Conservation (phyloP, 1,139 yeast species). For the Suhomyces panamericanus region DNA sequence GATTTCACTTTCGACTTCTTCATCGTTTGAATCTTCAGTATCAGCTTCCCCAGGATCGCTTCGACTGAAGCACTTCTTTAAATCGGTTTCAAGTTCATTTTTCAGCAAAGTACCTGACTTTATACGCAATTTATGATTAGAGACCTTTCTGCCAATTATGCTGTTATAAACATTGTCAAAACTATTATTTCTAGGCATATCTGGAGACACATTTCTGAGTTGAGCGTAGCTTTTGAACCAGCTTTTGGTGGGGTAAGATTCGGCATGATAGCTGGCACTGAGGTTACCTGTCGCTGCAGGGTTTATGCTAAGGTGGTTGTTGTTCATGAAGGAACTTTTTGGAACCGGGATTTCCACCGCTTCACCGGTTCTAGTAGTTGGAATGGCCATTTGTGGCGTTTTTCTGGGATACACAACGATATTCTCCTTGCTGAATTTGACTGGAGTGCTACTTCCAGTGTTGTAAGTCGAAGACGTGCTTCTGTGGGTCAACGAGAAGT, state of each 20-base stretch:
- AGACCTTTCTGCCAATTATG: constrained; percentile 21
- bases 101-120: constrained; percentile 18
- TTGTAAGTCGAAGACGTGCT: constrained; percentile 2
- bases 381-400: constrained; percentile 79
- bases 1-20: constrained; percentile 39
- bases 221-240: constrained; percentile 33
- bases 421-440: constrained; percentile 12
- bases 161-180: constrained; percentile 24
- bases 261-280: constrained; percentile 4
- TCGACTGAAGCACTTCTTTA: constrained; percentile 2
- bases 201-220: constrained; percentile 21
- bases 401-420: constrained; percentile 48
- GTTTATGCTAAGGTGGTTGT: neutral
- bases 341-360: constrained; percentile 69
- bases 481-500: constrained; percentile 11
- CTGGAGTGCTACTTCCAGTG: constrained; percentile 2
- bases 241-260: constrained; percentile 11
- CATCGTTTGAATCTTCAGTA: constrained; percentile 11
- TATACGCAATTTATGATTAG: constrained; percentile 19
- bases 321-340: constrained; percentile 25
- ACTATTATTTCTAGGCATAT: constrained; percentile 20
- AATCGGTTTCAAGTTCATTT: constrained; percentile 13
- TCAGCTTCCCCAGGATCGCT: constrained; percentile 11
- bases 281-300: neutral
- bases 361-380: constrained; percentile 78